These are phyloP conservation scores for Kalanchoe fedtschenkoi DNA, from an alignment of 164 flowering plant genomes.

Conservation along the genomic window DNA sequence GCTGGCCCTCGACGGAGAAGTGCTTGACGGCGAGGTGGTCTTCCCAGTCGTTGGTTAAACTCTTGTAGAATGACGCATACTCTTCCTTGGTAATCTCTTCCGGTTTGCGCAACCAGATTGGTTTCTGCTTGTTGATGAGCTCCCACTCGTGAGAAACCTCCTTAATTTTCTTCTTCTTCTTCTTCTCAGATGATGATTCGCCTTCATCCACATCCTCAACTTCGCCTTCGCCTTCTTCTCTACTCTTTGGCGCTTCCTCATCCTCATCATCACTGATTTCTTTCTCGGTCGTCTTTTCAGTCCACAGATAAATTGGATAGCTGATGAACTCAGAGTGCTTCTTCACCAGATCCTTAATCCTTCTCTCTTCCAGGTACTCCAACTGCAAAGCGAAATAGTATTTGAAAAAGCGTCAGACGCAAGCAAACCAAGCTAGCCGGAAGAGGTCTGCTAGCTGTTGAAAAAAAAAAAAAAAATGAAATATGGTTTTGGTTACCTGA, in stretches of 20 bases:
- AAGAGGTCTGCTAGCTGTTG: too few species aligned
- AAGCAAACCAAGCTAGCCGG: neutral
- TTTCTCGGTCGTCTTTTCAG: conserved; percentile 57
- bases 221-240: conserved; percentile 45
- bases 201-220: conserved; percentile 56
- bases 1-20: too few species aligned
- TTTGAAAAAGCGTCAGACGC: neutral
- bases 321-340: conserved; percentile 70
- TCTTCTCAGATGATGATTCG: conserved; percentile 40
- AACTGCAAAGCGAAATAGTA: too few species aligned
- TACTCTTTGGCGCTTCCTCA: conserved; percentile 39
- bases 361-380: conserved; percentile 63
- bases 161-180: conserved; percentile 63
- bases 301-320: conserved; percentile 55
- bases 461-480: neutral
- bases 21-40: too few species aligned
- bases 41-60: too few species aligned
- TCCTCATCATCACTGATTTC: conserved; percentile 60
- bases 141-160: conserved; percentile 70
- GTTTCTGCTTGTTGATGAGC: conserved; percentile 61
- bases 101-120: conserved; percentile 46
- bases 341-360: conserved; percentile 56
- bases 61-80: too few species aligned
- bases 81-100: too few species aligned
- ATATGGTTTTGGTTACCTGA: conserved; percentile 12